Evolutionary conservation across 1,284 basidiomycete species (phyloP), one percentile per base, ranked within the genome.

Genomic region (Cronartium ribicola): DNA sequence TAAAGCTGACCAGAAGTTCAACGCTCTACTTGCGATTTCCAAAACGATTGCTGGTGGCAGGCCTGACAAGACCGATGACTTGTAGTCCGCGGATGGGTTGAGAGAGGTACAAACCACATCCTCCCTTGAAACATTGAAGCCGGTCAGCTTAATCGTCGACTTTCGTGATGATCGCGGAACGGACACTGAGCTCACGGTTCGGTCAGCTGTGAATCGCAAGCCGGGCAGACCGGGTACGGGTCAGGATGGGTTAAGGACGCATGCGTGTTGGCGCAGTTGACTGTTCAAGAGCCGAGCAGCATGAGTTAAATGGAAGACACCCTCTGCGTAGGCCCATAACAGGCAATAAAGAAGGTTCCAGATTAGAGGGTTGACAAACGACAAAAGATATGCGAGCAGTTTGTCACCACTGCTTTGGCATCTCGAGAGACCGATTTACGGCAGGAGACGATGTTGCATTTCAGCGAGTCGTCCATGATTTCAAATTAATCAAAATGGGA

Each of bases 61-160:
- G 11, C 62, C 62, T 13, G 39, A 6, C 3, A 64, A 14, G 29
- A 64, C 62, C 29, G 29, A 39, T 41, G 62, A 13, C 39, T 64
- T 64, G n/a, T 64, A 64, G 29, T 64, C 62, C 17, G 62, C 39
- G 29, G 62, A 64, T 41, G 62, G 62, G n/a, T 64, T 40, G 14
- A 64, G 41, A 39, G 62, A 64, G 14, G 62, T 64, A 44, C 62
- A 64, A 44, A 64, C 62, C n/a, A 64, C 62, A n/a, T 64, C 62
- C 40, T 64, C 62, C n/a, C 62, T 64, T 20, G 14, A 20, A 39
- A 14, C 22, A 44, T n/a, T 4, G 17, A 37, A 4, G 41, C n/a
- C 6, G 13, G 39, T 40, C 11, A 37, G 13, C n/a, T 41, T 17
- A 44, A 5, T 17, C n/a, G 14, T 20, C 43, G 62, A 64, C 8